These are phyloP conservation scores for Hyaloscypha bicolor DNA, from an alignment of 495 filamentous ascomycete species.

Conservation along the genomic window DNA sequence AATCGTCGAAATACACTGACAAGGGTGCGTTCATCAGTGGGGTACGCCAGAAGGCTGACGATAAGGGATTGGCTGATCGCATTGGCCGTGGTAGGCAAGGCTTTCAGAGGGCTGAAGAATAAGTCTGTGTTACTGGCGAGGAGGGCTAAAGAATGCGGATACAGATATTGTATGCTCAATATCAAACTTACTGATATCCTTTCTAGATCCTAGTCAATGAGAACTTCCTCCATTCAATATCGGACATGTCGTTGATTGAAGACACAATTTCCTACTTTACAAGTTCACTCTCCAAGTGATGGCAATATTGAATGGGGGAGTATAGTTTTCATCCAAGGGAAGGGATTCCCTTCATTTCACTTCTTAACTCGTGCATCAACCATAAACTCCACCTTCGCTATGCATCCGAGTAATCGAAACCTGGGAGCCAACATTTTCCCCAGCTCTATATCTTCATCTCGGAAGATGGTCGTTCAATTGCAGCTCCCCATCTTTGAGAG, in stretches of 20 bases:
- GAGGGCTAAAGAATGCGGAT: no score
- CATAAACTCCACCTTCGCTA: not conserved
- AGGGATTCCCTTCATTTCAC: no score
- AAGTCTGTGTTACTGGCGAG: not conserved
- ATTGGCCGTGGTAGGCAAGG: constrained; percentile 50
- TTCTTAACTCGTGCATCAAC: not conserved
- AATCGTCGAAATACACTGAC: constrained; percentile 61
- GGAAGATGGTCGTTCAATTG: not conserved
- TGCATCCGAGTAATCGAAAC: not conserved
- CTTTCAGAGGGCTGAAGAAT: constrained; percentile 38
- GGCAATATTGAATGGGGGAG: no score
- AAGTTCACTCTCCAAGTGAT: no score
- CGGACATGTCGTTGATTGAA: no score
- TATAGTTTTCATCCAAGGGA: no score
- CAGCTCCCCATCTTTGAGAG: not conserved
- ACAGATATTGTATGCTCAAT: not conserved
- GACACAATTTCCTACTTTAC: no score
- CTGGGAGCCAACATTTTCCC: not conserved
- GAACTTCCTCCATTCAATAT: no score
- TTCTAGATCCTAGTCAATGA: no score
- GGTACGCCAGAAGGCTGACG: constrained; percentile 59
- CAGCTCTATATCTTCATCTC: not conserved
- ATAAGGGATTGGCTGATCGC: constrained; percentile 58
- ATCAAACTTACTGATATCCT: no score
- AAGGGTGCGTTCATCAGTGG: constrained; percentile 62